These are phyloP conservation scores for Micromonas pusilla DNA, from an alignment of 139 green algal genomes.

Conservation along the genomic window DNA sequence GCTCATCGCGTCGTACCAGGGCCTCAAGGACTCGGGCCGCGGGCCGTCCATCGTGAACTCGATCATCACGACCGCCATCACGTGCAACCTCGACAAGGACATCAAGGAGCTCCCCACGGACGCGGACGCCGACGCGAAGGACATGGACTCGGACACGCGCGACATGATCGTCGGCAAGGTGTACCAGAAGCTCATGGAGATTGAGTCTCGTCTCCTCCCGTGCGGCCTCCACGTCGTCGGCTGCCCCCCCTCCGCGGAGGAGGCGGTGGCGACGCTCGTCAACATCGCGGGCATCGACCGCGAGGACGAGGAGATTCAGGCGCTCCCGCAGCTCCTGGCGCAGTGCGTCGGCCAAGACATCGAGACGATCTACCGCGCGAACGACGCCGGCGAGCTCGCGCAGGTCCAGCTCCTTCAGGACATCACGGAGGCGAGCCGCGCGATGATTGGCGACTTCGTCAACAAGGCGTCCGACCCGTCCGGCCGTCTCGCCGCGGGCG, in stretches of 20 bases:
- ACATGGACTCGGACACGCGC: constrained; percentile 64
- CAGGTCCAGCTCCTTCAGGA: constrained; percentile 82
- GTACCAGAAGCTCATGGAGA: constrained; percentile 92
- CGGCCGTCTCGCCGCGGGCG: constrained; percentile 23
- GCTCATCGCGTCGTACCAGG: constrained; percentile 91
- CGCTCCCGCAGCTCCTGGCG: constrained; percentile 86
- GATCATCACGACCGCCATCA: constrained; percentile 90
- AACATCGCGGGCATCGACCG: constrained; percentile 98
- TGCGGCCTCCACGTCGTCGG: constrained; percentile 96
- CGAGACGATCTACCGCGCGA: constrained; percentile 81
- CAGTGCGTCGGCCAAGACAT: constrained; percentile 75
- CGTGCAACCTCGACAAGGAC: constrained; percentile 97
- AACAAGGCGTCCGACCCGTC: constrained; percentile 57
- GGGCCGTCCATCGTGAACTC: constrained; percentile 79
- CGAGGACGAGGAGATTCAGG: constrained; percentile 59
- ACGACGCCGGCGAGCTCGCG: constrained; percentile 65
- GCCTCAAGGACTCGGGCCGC: constrained; percentile 76
- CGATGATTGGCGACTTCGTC: constrained; percentile 79
- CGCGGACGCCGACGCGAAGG: constrained; percentile 51
- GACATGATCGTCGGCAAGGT: constrained; percentile 49
- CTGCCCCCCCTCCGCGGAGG: constrained; percentile 74
- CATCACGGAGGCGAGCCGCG: constrained; percentile 77
- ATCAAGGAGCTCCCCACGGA: constrained; percentile 66
- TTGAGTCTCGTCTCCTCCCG: constrained; percentile 93
- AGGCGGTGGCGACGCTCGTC: constrained; percentile 94